Conservation (phyloP, 2,329 filamentous ascomycete species). For the Plenodomus biglobosus region DNA sequence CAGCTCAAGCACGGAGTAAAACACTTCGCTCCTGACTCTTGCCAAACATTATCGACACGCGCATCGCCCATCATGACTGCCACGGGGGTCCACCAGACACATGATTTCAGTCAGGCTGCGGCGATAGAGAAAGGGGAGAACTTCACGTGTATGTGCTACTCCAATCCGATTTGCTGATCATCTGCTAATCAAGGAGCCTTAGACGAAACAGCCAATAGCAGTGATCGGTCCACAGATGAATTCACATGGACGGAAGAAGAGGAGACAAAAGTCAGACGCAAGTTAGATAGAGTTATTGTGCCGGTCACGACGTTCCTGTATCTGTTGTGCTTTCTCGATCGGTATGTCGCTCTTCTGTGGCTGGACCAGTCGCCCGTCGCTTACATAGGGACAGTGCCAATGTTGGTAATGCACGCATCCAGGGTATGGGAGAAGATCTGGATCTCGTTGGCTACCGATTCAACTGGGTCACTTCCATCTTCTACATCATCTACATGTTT, state of each 20-base stretch:
- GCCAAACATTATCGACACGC: not conserved
- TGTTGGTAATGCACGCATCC: slow-evolving; percentile 59
- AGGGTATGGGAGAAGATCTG: slow-evolving; percentile 55
- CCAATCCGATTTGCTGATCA: not conserved
- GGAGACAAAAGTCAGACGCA: slow-evolving; percentile 53
- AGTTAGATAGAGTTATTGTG: slow-evolving; percentile 57
- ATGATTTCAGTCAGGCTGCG: slow-evolving; percentile 3
- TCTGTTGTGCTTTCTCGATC: slow-evolving; percentile 55
- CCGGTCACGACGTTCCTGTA: slow-evolving; percentile 58
- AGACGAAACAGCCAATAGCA: slow-evolving; percentile 31
- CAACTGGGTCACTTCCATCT: slow-evolving; percentile 61
- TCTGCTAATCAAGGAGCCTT: slow-evolving; percentile 7
- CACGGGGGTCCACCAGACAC: slow-evolving; percentile 4
- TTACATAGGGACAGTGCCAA: slow-evolving; percentile 32
- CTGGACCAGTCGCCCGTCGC: too few species aligned
- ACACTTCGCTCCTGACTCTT: slow-evolving; percentile 7
- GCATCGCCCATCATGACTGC: slow-evolving; percentile 10
- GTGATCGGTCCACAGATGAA: slow-evolving; percentile 35
- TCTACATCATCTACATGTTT: slow-evolving; percentile 60
- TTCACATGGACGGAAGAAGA: slow-evolving; percentile 56
- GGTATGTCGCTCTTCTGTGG: slow-evolving; percentile 17
- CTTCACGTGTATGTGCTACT: slow-evolving; percentile 21
- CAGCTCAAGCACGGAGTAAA: slow-evolving; percentile 8
- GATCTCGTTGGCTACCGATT: slow-evolving; percentile 53
- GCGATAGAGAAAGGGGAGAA: slow-evolving; percentile 24